Conservation (phyloP, 805 yeast genomes). For the Wickerhamiella qilinensis region DNA sequence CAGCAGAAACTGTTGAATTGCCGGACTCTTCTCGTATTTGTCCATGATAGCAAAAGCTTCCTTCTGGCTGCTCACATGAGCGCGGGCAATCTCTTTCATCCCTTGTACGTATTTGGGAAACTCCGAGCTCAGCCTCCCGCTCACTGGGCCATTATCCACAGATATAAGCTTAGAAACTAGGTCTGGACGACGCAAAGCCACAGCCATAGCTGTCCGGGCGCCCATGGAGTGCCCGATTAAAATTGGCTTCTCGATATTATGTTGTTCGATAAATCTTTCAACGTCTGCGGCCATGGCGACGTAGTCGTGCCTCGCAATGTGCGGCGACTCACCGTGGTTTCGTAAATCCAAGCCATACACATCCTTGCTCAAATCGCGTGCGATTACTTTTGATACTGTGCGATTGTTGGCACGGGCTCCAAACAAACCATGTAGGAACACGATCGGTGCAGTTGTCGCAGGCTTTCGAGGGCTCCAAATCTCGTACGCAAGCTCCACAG, state of each 20-base stretch:
- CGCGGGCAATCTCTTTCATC: slow-evolving; percentile 38
- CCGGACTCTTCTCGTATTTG: slow-evolving; percentile 40
- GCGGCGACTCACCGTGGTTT: slow-evolving; percentile 91
- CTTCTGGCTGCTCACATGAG: slow-evolving; percentile 31
- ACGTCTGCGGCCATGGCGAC: slow-evolving; percentile 75
- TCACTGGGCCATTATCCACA: slow-evolving; percentile 85
- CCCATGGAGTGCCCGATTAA: slow-evolving; percentile 43
- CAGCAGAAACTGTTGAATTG: slow-evolving; percentile 61
- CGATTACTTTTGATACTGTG: slow-evolving; percentile 44
- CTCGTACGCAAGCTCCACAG: slow-evolving; percentile 15
- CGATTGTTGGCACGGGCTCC: slow-evolving; percentile 75
- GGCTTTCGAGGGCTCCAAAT: slow-evolving; percentile 11
- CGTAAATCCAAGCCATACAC: slow-evolving; percentile 45
- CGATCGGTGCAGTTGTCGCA: slow-evolving; percentile 31
- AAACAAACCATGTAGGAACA: slow-evolving; percentile 78
- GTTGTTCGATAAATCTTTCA: slow-evolving; percentile 44
- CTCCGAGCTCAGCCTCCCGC: slow-evolving; percentile 36
- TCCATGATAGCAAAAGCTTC: slow-evolving; percentile 54
- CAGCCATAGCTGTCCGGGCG: slow-evolving; percentile 85
- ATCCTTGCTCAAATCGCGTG: slow-evolving; percentile 20
- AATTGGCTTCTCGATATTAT: slow-evolving; percentile 21
- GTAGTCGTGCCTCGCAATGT: slow-evolving; percentile 52
- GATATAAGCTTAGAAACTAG: slow-evolving; percentile 46
- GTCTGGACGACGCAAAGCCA: slow-evolving; percentile 50
- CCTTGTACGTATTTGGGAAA: slow-evolving; percentile 56